Conservation (phyloP, 495 filamentous ascomycete species). For the Pyronema omphalodes region DNA sequence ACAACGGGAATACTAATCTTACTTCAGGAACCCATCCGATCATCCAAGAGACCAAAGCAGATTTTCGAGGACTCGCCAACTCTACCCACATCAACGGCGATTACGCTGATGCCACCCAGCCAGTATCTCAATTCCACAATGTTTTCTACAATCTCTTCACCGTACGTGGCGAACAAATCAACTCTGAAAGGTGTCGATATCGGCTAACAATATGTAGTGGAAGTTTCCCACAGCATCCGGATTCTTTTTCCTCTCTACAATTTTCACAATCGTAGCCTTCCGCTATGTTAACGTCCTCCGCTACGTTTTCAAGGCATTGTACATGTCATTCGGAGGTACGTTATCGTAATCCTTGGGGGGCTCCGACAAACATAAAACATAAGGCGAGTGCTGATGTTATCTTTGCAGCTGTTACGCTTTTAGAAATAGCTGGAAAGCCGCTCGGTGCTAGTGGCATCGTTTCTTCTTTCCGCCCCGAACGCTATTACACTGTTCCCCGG, state of each 20-base stretch:
- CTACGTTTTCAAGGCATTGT: conserved; percentile 73
- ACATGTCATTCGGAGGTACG: conserved; percentile 46
- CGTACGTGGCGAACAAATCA: conserved; percentile 26
- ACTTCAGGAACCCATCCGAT: conserved; percentile 13
- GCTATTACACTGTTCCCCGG: conserved; percentile 81
- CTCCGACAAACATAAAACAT: conserved; percentile 26
- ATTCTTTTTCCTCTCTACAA: conserved; percentile 55
- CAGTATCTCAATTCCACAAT: conserved; percentile 88
- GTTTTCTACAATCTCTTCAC: conserved; percentile 77
- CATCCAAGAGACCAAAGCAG: conserved; percentile 17
- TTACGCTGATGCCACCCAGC: conserved; percentile 63
- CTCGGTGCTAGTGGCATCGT: conserved; percentile 61
- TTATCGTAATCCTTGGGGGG: conserved; percentile 4
- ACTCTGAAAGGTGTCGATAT: too few species aligned
- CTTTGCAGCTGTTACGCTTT: conserved; percentile 47
- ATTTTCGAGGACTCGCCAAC: conserved; percentile 14
- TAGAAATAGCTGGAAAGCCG: conserved; percentile 58
- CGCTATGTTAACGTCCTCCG: conserved; percentile 80
- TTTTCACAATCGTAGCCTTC: conserved; percentile 69
- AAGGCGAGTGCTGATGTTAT: neutral
- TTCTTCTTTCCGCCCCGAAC: conserved; percentile 69
- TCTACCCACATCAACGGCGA: conserved; percentile 17
- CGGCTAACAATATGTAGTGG: conserved; percentile 31
- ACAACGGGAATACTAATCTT: neutral
- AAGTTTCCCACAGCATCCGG: conserved; percentile 62